These are phyloP conservation scores for Diplogelasinospora grovesii DNA, from an alignment of 495 filamentous ascomycete species.

Conservation along the genomic window DNA sequence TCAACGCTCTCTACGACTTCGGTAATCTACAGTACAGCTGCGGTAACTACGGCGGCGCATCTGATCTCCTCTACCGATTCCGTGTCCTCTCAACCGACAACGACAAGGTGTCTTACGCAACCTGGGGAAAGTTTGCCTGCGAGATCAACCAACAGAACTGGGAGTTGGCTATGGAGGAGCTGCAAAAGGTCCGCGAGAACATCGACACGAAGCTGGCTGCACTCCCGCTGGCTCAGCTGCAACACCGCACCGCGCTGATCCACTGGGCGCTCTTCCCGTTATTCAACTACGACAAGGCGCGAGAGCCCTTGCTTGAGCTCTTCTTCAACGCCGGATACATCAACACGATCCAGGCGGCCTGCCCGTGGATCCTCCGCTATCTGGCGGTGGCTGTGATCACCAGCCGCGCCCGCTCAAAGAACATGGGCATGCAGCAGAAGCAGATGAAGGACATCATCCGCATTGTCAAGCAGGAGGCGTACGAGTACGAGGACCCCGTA, in stretches of 20 bases:
- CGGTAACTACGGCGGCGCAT: slow-evolving; percentile 81
- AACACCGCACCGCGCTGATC: slow-evolving; percentile 91
- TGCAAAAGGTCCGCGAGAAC: slow-evolving; percentile 84
- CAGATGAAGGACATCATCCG: slow-evolving; percentile 95
- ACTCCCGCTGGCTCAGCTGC: slow-evolving; percentile 89
- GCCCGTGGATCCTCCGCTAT: slow-evolving; percentile 95
- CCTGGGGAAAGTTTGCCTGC: slow-evolving; percentile 91
- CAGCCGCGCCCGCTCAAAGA: slow-evolving; percentile 75
- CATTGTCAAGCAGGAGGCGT: slow-evolving; percentile 89
- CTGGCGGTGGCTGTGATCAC: slow-evolving; percentile 93
- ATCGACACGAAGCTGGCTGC: slow-evolving; percentile 91
- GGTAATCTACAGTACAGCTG: slow-evolving; percentile 96
- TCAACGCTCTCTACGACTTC: slow-evolving; percentile 87
- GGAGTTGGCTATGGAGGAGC: slow-evolving; percentile 93
- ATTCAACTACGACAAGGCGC: slow-evolving; percentile 92
- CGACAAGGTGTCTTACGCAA: slow-evolving; percentile 89
- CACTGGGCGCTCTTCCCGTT: slow-evolving; percentile 99
- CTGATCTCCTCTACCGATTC: slow-evolving; percentile 90
- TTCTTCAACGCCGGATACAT: slow-evolving; percentile 96
- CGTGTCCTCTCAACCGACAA: slow-evolving; percentile 95
- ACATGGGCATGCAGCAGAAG: slow-evolving; percentile 86
- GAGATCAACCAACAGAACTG: slow-evolving; percentile 91
- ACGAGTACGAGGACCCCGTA: slow-evolving; percentile 94
- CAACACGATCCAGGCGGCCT: slow-evolving; percentile 97
- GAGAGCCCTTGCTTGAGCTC: slow-evolving; percentile 84